Percentiles rank a stretch among this genome's conserved stretches.
These are phyloP conservation scores for Sextonia rubra DNA, from an alignment of 164 flowering plant genomes.

Conservation along the genomic window DNA sequence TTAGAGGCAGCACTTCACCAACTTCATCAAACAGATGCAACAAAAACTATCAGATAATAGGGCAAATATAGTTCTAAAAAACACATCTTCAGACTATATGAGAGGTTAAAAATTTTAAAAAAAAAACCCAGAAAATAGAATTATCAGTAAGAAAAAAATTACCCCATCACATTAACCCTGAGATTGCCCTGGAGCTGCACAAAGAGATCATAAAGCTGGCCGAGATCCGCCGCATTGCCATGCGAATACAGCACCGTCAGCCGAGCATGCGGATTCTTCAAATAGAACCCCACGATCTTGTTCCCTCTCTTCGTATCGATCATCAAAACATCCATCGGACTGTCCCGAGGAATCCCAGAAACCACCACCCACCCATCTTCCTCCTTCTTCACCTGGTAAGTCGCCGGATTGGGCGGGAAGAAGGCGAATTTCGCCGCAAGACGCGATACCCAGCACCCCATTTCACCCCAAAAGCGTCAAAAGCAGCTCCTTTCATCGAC, in stretches of 20 bases:
- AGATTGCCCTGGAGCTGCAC: conserved; percentile 90
- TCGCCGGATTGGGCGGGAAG: conserved; percentile 85
- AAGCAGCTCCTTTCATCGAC: conserved; percentile 38
- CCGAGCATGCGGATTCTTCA: conserved; percentile 76
- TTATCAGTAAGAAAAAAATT: conserved; percentile 7
- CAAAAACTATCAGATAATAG: too few species aligned
- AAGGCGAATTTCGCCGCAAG: conserved; percentile 85
- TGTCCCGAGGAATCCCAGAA: conserved; percentile 45
- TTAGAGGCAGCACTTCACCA: too few species aligned
- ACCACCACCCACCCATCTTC: conserved; percentile 51
- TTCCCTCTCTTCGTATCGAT: conserved; percentile 72
- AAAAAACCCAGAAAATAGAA: too few species aligned
- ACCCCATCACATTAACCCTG: conserved; percentile 94
- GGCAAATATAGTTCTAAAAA: not conserved
- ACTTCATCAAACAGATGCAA: too few species aligned
- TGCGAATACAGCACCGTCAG: conserved; percentile 89
- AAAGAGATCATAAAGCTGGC: conserved; percentile 90
- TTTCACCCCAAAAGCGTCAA: conserved; percentile 26
- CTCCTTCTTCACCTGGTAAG: conserved; percentile 53
- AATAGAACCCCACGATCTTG: conserved; percentile 78
- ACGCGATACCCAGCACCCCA: conserved; percentile 70
- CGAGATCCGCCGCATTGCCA: conserved; percentile 97
- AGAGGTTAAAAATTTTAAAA: too few species aligned
- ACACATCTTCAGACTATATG: not conserved
- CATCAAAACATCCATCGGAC: conserved; percentile 56